Percentiles rank a stretch among this genome's conserved stretches.
Evolutionary conservation across 2,329 filamentous ascomycete species (phyloP).

Genomic region (Trichoderma sp.): DNA sequence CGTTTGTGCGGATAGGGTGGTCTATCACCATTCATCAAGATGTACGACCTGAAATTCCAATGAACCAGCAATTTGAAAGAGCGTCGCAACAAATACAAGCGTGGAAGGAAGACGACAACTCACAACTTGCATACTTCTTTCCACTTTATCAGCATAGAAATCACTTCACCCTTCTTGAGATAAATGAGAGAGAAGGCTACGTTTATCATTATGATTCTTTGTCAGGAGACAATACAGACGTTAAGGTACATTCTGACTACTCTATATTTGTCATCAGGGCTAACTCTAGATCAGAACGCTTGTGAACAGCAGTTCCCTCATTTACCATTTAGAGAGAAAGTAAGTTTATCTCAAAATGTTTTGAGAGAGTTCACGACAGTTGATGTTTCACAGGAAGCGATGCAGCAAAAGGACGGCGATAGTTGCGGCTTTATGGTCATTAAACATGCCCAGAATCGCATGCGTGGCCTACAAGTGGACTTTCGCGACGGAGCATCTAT

Average conservation of each 20-base stretch:
- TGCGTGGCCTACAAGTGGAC: neutral
- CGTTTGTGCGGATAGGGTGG: no score
- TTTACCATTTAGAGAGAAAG: constrained; percentile 10
- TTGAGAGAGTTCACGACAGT: no score
- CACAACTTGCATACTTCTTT: constrained; percentile 15
- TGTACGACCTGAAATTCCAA: neutral
- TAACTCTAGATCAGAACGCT: neutral
- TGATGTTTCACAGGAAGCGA: neutral
- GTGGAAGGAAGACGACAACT: constrained; percentile 8
- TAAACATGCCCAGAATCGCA: constrained; percentile 14
- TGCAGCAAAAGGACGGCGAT: constrained; percentile 7
- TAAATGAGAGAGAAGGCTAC: constrained; percentile 6
- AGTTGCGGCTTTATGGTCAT: constrained; percentile 19
- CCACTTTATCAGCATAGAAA: constrained; percentile 13
- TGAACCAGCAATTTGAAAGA: constrained; percentile 22
- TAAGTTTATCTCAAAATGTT: neutral
- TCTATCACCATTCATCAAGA: no score
- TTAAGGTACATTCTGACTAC: constrained; percentile 1
- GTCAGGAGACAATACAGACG: neutral
- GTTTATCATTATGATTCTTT: constrained; percentile 25
- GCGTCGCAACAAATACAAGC: constrained; percentile 9
- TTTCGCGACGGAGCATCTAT: neutral
- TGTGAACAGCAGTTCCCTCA: constrained; percentile 11
- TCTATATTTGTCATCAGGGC: neutral
- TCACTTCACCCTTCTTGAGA: constrained; percentile 24